Evolutionary conservation across 2,329 filamentous ascomycete genomes (phyloP), one percentile per base, ranked within the genome.

Genomic region (Phialophora tarda): DNA sequence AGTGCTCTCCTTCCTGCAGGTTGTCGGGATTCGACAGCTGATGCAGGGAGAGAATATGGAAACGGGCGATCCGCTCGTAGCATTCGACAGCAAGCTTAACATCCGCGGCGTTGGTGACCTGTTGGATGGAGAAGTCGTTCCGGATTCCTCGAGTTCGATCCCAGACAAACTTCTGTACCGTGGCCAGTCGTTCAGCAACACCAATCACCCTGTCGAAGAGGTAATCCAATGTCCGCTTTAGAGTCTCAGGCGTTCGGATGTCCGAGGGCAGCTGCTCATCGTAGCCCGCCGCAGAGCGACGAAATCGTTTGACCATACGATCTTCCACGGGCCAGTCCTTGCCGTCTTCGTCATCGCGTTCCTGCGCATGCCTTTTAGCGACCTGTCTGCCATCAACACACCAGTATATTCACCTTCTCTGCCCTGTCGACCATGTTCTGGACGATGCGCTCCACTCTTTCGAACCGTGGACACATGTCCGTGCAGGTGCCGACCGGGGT

Each of bases 71-170:
- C 48, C 85, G 81, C 74, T 89, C 87, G 57, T 86, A 83, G 71
- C 86, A 88, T 24, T 84, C 83, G 6, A 89, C 84, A 4, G 86
- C 84, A 23, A 84, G 81, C 55, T 78, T 76, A 41, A 89, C 81
- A 72, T 88, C 84, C n/a, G 81, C 78, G n/a, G 78, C 75, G 67
- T 83, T 84, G 7, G 82, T 84, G 64, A 88, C 77, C 72, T 86
- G 84, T 74, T 88, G 86, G 23, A 88, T 87, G 2, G 85, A 86
- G 59, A 89, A 86, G 73, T 89, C 87, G 72, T 89, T 89, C 48
- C 87, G 83, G 65, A 89, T 84, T 4, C 85, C 86, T 55, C 87
- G 82, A 38, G 86, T 88, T 21, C 87, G 82, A 73, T 89, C 87
- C 87, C 87, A 89, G 28, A 89, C 82, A 74, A 88, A 89, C 67